phyloP scores from a whole-genome alignment of 352 stramenopile genomes.

The Phytophthora lateralis region DNA sequence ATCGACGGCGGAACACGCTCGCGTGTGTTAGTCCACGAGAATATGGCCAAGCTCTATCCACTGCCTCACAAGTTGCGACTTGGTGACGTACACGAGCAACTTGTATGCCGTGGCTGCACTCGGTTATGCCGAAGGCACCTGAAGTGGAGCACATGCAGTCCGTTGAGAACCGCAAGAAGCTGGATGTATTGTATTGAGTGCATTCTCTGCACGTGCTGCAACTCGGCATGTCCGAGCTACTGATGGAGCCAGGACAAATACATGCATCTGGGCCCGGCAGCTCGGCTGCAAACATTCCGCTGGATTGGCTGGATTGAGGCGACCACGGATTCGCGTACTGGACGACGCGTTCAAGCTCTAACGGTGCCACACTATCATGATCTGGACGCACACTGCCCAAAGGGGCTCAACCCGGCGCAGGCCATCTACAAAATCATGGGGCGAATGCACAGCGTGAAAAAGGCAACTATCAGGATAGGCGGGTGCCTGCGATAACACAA shows the following conservation, averaged over 20 bases:
- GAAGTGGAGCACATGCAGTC: constrained; percentile 90
- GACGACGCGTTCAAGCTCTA: constrained; percentile 99
- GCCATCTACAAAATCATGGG: constrained; percentile 92
- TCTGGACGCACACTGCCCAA: constrained; percentile 99
- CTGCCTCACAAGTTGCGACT: constrained; percentile 99
- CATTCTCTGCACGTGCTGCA: constrained; percentile 99
- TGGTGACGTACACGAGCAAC: constrained; percentile 99
- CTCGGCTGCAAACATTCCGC: constrained; percentile 95
- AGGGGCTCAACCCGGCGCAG: constrained; percentile 99
- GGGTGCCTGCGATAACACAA: constrained; percentile 9
- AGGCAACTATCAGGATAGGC: constrained; percentile 12
- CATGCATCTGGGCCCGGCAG: constrained; percentile 92
- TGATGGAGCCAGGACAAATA: constrained; percentile 99
- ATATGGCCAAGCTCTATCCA: constrained; percentile 97
- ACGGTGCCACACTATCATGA: constrained; percentile 99
- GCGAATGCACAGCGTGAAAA: constrained; percentile 5
- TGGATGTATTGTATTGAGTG: constrained; percentile 99
- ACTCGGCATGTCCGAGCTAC: constrained; percentile 98
- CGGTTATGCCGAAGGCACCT: constrained; percentile 81
- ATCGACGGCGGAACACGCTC: constrained; percentile 99
- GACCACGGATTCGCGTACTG: constrained; percentile 73
- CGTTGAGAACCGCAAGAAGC: constrained; percentile 98
- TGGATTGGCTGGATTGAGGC: too few species aligned
- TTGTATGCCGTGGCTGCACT: constrained; percentile 99
- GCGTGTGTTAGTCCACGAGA: constrained; percentile 98